Evolutionary conservation across 768 basidiomycete species (phyloP).

Genomic region (Mycena amicta): DNA sequence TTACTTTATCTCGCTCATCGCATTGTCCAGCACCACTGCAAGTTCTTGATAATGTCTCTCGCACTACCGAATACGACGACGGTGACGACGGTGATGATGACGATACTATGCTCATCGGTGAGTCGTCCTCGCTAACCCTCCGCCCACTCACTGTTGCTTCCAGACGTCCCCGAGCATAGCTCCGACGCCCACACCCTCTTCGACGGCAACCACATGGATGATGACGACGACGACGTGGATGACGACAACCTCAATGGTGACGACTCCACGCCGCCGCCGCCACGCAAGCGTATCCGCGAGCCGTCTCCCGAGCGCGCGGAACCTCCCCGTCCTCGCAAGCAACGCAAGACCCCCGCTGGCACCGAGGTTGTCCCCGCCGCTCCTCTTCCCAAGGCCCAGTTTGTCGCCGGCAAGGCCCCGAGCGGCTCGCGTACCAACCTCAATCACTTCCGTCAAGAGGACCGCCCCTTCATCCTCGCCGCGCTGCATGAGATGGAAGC

Average conservation of each 20-base stretch:
- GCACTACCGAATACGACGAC: too few species aligned
- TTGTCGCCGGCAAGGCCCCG: slow-evolving; percentile 3
- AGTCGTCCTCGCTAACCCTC: too few species aligned
- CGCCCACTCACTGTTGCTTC: too few species aligned
- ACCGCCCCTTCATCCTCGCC: neutral
- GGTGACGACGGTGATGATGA: neutral
- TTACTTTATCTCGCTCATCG: neutral
- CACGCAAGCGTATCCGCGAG: neutral
- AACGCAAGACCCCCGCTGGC: neutral
- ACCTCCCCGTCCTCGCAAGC: neutral
- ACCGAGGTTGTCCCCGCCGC: neutral
- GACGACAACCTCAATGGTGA: neutral
- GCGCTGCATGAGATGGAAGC: slow-evolving; percentile 3
- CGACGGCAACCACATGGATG: neutral
- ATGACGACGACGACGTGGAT: neutral
- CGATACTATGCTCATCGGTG: neutral
- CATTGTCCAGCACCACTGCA: neutral
- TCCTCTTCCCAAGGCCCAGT: neutral
- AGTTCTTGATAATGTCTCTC: neutral
- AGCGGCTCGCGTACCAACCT: slow-evolving; percentile 9
- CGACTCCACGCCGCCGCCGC: neutral
- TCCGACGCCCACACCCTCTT: too few species aligned
- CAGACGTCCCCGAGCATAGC: too few species aligned
- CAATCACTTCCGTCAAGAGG: neutral
- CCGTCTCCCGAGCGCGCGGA: neutral